Base-by-base conservation (phyloP, 345 rosid genomes). In the Turnera subulata region DNA sequence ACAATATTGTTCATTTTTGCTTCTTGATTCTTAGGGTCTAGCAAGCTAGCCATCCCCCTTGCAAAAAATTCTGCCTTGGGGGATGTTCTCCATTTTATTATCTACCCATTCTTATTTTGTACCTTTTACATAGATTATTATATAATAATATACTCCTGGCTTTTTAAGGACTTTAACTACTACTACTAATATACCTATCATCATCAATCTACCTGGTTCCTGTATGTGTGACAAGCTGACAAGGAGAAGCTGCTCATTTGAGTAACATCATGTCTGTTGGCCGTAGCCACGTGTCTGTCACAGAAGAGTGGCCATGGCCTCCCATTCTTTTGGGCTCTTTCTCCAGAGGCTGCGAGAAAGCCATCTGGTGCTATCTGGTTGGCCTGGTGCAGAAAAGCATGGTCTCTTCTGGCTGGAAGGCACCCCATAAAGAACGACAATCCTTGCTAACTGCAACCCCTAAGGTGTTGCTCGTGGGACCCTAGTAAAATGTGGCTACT, bases 331-430 rank as follows among this genome's bases (percentile, higher is more conserved):
- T 44, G 39, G 46, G 8, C 22, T 40, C n/a, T 25, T 46, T 44
- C 1, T 4, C 12, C 15, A 63, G 58, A 58, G 75, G 73, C 68
- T 56, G 47, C 38, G 19, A 46, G 43, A 21, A 1, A 18, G 43
- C 65, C 74, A 63, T 0, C 20, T 73, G 75, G 39, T 59, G 39
- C 1, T 1, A 15, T 22, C 0, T 52, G 50, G 63, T 58, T 59
- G 62, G 75, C 16, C n/a, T 4, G 18, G 49, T 35, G 16, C 15
- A 35, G 26, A 67, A 38, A 18, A 33, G 42, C 32, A n/a, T 17
- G 29, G 54, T 20, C 55, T 38, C 51, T 37, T n/a, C 48, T 24
- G 65, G 78, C 70, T 59, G 74, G 65, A 70, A 58, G 53, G 72
- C 69, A 65, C 56, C 23, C 55, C 39, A 37, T 19, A 48, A 50